These are phyloP conservation scores for Debaryomycetaceae sp. DNA, from an alignment of 1,139 yeast genomes.

Conservation along the genomic window DNA sequence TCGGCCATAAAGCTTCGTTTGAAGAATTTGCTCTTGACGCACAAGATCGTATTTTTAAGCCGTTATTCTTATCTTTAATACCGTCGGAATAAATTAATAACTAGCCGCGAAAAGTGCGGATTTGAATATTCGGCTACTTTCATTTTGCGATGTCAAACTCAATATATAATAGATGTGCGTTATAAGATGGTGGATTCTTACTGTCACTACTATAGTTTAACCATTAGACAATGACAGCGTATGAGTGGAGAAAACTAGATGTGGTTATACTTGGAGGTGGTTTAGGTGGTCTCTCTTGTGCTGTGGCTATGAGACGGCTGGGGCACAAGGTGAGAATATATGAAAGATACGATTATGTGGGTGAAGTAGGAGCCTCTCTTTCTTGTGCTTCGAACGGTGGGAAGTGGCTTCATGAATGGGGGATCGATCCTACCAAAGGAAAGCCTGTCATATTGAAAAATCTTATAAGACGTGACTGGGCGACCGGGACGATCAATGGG, in stretches of 20 bases:
- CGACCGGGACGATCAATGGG: slow-evolving; percentile 11
- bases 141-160: too few relatives aligned
- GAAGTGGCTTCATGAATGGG: slow-evolving; percentile 14
- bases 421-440: slow-evolving; percentile 11
- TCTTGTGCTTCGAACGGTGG: slow-evolving; percentile 21
- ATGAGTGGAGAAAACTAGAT: slow-evolving; percentile 7
- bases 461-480: slow-evolving; percentile 14
- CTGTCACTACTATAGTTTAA: not conserved
- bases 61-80: too few relatives aligned
- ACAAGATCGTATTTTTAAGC: too few relatives aligned
- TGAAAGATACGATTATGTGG: slow-evolving; percentile 17
- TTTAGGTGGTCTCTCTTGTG: slow-evolving; percentile 15
- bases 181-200: not conserved
- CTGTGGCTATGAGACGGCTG: slow-evolving; percentile 12
- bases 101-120: too few relatives aligned
- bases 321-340: slow-evolving; percentile 16
- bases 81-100: too few relatives aligned
- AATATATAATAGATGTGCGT: too few relatives aligned
- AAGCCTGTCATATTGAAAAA: slow-evolving; percentile 15
- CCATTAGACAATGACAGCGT: slow-evolving; percentile 1
- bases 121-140: too few relatives aligned
- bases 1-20: too few relatives aligned
- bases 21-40: too few relatives aligned
- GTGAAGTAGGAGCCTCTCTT: slow-evolving; percentile 20
- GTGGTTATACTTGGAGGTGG: slow-evolving; percentile 17